These are phyloP conservation scores for Nakazawaea pomicola DNA, from an alignment of 805 yeast species.

Conservation along the genomic window DNA sequence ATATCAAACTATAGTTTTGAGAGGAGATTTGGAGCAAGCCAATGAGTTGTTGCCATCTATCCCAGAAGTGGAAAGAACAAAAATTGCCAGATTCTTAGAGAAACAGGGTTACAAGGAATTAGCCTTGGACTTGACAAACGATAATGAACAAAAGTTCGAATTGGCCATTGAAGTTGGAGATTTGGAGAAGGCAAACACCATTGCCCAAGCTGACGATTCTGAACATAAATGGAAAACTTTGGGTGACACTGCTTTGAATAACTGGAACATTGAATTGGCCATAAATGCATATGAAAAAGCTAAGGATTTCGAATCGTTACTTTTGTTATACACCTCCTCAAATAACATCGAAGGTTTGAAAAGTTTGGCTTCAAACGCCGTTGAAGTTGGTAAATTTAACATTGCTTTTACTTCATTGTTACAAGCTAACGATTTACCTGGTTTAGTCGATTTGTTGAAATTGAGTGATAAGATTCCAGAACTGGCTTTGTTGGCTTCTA, in stretches of 20 bases:
- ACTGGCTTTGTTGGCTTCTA: constrained; percentile 74
- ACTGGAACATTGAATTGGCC: constrained; percentile 80
- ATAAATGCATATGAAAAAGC: constrained; percentile 75
- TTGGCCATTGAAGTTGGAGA: constrained; percentile 76
- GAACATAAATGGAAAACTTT: constrained; percentile 85
- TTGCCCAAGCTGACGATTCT: constrained; percentile 47
- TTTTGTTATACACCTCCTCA: constrained; percentile 77
- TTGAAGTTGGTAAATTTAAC: constrained; percentile 74
- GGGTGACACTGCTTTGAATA: constrained; percentile 79
- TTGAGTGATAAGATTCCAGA: constrained; percentile 72
- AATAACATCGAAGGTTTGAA: constrained; percentile 60
- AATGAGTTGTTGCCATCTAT: constrained; percentile 58
- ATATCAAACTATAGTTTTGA: constrained; percentile 90
- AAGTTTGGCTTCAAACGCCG: constrained; percentile 63
- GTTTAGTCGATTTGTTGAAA: constrained; percentile 61
- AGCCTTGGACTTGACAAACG: constrained; percentile 79
- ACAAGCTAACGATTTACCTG: constrained; percentile 68
- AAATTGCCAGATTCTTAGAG: constrained; percentile 88
- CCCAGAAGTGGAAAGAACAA: constrained; percentile 62
- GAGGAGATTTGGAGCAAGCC: constrained; percentile 90
- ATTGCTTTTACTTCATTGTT: constrained; percentile 90
- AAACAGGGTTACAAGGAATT: constrained; percentile 84
- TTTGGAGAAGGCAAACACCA: constrained; percentile 64
- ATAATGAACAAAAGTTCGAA: constrained; percentile 87
- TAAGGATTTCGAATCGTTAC: constrained; percentile 73